These are phyloP conservation scores for Rubia tinctorum DNA, from an alignment of 305 asterid genomes.

Conservation along the genomic window DNA sequence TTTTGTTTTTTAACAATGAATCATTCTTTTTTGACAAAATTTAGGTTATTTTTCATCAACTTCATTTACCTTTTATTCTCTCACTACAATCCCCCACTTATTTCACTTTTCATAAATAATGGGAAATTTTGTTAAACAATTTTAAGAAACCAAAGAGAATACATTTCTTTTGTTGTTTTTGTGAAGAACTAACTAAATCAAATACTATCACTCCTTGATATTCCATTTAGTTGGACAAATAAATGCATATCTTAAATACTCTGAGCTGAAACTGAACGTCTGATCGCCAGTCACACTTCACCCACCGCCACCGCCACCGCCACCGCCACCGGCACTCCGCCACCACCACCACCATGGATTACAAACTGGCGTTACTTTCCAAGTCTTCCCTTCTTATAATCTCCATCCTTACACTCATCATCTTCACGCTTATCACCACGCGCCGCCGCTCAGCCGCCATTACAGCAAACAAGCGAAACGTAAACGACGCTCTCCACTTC, in stretches of 20 bases:
- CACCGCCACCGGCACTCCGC: constrained; percentile 4
- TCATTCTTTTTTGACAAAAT: too few species aligned
- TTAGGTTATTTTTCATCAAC: too few species aligned
- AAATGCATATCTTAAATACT: neutral
- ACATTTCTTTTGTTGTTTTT: neutral
- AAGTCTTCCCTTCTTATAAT: constrained; percentile 46
- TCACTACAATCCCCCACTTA: too few species aligned
- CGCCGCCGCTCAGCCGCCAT: constrained; percentile 30
- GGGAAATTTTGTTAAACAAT: too few species aligned
- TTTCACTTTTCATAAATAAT: too few species aligned
- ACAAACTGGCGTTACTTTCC: constrained; percentile 30
- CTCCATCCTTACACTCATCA: constrained; percentile 34
- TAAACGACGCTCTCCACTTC: constrained; percentile 21
- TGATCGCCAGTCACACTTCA: neutral
- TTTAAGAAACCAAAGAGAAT: too few species aligned
- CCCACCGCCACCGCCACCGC: neutral
- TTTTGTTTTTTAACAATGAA: too few species aligned
- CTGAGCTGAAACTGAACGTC: neutral
- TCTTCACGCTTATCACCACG: constrained; percentile 38
- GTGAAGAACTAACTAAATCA: neutral
- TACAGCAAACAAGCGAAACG: constrained; percentile 11
- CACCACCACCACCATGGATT: constrained; percentile 3
- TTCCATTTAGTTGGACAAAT: neutral
- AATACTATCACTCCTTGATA: neutral
- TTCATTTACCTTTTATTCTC: too few species aligned